Conservation (phyloP, 1,139 yeast genomes). For the Debaryomyces sp. region DNA sequence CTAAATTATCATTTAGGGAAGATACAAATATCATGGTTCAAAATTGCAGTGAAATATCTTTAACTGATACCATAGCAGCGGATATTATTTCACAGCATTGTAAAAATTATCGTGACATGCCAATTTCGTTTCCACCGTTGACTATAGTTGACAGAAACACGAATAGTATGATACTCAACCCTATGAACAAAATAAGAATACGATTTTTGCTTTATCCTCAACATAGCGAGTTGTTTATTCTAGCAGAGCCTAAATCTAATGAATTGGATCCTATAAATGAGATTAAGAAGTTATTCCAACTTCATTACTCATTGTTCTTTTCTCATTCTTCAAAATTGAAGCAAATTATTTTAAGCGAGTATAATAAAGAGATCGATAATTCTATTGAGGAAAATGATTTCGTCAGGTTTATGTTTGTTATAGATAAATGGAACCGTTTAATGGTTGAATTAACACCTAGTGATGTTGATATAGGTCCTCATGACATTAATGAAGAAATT, state of each 20-base stretch:
- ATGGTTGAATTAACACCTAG: constrained; percentile 42
- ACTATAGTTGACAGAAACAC: constrained; percentile 16
- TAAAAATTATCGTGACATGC: constrained; percentile 37
- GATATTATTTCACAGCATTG: constrained; percentile 31
- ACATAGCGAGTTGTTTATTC: constrained; percentile 42
- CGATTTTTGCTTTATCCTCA: constrained; percentile 45
- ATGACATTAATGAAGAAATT: constrained; percentile 37
- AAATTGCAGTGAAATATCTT: constrained; percentile 18
- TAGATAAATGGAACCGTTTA: constrained; percentile 47
- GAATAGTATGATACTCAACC: constrained; percentile 23
- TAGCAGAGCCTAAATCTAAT: constrained; percentile 52
- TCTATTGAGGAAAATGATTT: constrained; percentile 40
- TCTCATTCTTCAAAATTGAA: constrained; percentile 41
- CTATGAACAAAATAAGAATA: constrained; percentile 35
- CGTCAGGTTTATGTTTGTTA: constrained; percentile 33
- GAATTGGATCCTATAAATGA: constrained; percentile 76
- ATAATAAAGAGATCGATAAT: constrained; percentile 32
- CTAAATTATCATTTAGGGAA: constrained; percentile 25
- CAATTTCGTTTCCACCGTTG: constrained; percentile 42
- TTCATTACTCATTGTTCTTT: constrained; percentile 45
- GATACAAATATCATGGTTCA: constrained; percentile 17
- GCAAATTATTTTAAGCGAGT: constrained; percentile 36
- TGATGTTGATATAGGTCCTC: constrained; percentile 10
- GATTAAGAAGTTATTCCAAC: constrained; percentile 55
- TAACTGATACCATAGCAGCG: constrained; percentile 31